These are phyloP conservation scores for Phanerodontia chrysosporium DNA, from an alignment of 768 basidiomycete genomes.

Conservation along the genomic window DNA sequence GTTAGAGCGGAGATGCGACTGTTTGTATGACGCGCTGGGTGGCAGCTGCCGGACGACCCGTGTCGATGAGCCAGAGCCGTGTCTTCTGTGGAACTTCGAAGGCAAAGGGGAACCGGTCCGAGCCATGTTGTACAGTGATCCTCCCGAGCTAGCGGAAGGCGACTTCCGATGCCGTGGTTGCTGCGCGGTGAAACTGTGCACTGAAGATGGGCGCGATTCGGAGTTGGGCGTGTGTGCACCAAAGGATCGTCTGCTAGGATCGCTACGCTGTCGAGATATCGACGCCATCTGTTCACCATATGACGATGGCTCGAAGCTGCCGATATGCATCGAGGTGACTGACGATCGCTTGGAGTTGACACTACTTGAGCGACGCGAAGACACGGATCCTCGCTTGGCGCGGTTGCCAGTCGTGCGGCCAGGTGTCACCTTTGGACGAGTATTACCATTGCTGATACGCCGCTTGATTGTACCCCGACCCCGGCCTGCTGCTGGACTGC, in stretches of 20 bases:
- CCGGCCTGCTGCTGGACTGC: constrained; percentile 20
- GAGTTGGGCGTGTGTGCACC: constrained; percentile 86
- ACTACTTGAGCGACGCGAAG: constrained; percentile 86
- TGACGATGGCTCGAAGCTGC: constrained; percentile 53
- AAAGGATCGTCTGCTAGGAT: constrained; percentile 63
- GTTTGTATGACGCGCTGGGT: constrained; percentile 15
- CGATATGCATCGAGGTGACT: constrained; percentile 41
- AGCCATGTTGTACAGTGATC: constrained; percentile 44
- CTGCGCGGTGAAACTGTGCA: constrained; percentile 67
- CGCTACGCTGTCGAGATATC: constrained; percentile 39
- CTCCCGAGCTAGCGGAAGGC: constrained; percentile 72
- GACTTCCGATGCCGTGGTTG: constrained; percentile 67
- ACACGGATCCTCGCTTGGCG: constrained; percentile 64
- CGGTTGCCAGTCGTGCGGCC: constrained; percentile 41
- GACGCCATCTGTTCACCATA: constrained; percentile 24
- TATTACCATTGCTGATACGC: constrained; percentile 37
- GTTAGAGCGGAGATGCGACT: constrained; percentile 63
- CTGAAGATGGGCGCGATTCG: constrained; percentile 83
- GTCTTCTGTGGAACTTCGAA: constrained; percentile 66
- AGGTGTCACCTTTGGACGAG: constrained; percentile 18
- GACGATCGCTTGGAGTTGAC: constrained; percentile 82
- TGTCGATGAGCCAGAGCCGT: constrained; percentile 79
- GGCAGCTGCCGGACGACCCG: constrained; percentile 69
- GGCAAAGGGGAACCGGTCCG: constrained; percentile 79
- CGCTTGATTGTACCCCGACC: constrained; percentile 42